Evolutionary conservation across 2,329 filamentous ascomycete species (phyloP).

Genomic region (Aspergillus brunneoviolaceus): DNA sequence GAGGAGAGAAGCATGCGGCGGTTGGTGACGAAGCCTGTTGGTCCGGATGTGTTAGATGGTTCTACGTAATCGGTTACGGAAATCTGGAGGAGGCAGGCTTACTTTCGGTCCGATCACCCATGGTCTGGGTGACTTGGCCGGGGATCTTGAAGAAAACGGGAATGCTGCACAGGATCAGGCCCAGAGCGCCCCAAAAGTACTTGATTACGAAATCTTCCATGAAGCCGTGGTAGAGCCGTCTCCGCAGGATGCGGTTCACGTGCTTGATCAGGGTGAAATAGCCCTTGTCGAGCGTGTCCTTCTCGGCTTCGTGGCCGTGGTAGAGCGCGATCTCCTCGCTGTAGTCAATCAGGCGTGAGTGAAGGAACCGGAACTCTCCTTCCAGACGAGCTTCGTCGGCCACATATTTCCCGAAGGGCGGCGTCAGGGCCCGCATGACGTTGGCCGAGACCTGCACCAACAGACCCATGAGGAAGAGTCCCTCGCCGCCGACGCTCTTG

Average conservation of each 20-base stretch:
- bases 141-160: constrained; percentile 95
- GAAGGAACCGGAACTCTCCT: constrained; percentile 94
- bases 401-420: constrained; percentile 95
- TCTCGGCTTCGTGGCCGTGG: constrained; percentile 87
- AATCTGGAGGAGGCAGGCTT: constrained; percentile 23
- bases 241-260: constrained; percentile 89
- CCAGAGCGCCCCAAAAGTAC: constrained; percentile 96
- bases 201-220: constrained; percentile 99
- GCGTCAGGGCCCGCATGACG: constrained; percentile 90
- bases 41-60: background rate
- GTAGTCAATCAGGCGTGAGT: constrained; percentile 92
- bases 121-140: constrained; percentile 56
- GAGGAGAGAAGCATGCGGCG: constrained; percentile 86
- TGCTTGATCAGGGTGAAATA: constrained; percentile 99
- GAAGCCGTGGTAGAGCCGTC: constrained; percentile 94
- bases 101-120: constrained; percentile 60
- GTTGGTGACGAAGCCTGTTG: constrained; percentile 81
- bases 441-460: constrained; percentile 90
- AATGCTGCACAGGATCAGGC: constrained; percentile 85
- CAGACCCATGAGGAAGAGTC: constrained; percentile 90
- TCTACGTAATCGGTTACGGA: too few relatives aligned
- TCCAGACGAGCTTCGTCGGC: constrained; percentile 93
- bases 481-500: constrained; percentile 92
- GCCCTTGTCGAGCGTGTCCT: constrained; percentile 93
- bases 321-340: constrained; percentile 94